Evolutionary conservation across 176 grass and related monocot species (phyloP).

Genomic region (Aegilops tauschii): DNA sequence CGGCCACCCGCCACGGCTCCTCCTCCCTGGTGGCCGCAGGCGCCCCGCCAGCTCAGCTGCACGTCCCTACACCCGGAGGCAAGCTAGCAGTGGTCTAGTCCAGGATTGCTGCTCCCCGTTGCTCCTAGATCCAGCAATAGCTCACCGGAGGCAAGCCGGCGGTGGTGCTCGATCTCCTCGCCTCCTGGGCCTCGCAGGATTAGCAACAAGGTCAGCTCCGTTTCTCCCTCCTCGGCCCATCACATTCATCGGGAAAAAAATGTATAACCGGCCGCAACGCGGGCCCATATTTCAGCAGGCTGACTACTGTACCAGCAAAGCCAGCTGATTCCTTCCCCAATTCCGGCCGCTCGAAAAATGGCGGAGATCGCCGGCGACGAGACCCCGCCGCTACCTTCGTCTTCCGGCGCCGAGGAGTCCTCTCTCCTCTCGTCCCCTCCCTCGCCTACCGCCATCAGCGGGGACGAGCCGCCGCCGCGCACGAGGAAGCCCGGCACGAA

Average conservation of each 20-base stretch:
- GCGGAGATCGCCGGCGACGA: conserved; percentile 52
- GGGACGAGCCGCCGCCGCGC: background rate
- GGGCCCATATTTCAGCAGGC: background rate
- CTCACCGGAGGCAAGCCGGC: no score
- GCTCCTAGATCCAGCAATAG: no score
- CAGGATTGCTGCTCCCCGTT: no score
- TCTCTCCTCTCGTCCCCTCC: background rate
- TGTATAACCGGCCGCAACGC: background rate
- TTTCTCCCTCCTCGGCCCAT: background rate
- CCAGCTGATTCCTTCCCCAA: background rate
- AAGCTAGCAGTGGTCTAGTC: no score
- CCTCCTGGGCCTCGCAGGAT: no score
- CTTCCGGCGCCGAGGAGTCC: background rate
- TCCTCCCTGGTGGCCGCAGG: no score
- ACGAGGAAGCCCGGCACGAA: conserved; percentile 60
- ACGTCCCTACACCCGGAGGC: no score
- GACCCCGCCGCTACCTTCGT: background rate
- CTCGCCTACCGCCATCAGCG: background rate
- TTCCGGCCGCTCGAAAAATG: conserved; percentile 10
- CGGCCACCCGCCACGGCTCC: no score
- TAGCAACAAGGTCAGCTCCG: no score
- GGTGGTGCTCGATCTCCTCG: no score
- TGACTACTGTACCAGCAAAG: background rate
- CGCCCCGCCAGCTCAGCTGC: no score
- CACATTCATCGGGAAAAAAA: no score